Evolutionary conservation across 106 monocot genomes (phyloP).

Genomic region (Allium fistulosum): DNA sequence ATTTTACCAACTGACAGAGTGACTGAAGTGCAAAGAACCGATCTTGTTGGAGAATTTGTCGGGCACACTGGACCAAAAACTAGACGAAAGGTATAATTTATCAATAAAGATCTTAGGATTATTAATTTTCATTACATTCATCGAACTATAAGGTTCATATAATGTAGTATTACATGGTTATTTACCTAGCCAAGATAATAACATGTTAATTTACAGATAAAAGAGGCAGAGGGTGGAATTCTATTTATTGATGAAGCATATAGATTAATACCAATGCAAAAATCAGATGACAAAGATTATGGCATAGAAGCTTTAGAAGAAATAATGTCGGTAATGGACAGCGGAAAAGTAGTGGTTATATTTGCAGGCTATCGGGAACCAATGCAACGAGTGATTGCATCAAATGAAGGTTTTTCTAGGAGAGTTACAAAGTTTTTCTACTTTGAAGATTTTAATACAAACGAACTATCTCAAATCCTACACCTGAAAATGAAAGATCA

Average conservation of each 20-base stretch:
- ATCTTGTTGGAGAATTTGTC: constrained; percentile 96
- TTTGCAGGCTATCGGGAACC: constrained; percentile 94
- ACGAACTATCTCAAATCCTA: constrained; percentile 70
- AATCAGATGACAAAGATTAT: constrained; percentile 92
- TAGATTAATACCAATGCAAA: constrained; percentile 87
- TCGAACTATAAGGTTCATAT: not conserved
- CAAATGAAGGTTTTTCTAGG: constrained; percentile 90
- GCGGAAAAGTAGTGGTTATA: constrained; percentile 72
- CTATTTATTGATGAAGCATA: constrained; percentile 97
- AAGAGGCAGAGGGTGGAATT: constrained; percentile 93
- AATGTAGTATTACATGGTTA: too few species aligned
- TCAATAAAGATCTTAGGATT: too few species aligned
- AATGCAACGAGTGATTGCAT: constrained; percentile 82
- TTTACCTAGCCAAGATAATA: too few species aligned
- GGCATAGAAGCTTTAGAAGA: constrained; percentile 93
- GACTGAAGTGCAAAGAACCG: constrained; percentile 92
- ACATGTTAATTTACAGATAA: constrained; percentile 27
- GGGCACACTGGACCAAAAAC: constrained; percentile 99
- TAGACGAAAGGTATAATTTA: constrained; percentile 56
- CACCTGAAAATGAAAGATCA: constrained; percentile 62
- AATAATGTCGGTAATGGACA: constrained; percentile 97
- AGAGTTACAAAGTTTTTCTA: constrained; percentile 88
- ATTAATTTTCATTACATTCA: not conserved
- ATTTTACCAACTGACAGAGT: constrained; percentile 84
- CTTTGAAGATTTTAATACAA: constrained; percentile 69